A percentile compares a stretch with the other conserved stretches of the same genome.
phyloP scores from a whole-genome alignment of 768 basidiomycete species.

The Ramaria sp. region DNA sequence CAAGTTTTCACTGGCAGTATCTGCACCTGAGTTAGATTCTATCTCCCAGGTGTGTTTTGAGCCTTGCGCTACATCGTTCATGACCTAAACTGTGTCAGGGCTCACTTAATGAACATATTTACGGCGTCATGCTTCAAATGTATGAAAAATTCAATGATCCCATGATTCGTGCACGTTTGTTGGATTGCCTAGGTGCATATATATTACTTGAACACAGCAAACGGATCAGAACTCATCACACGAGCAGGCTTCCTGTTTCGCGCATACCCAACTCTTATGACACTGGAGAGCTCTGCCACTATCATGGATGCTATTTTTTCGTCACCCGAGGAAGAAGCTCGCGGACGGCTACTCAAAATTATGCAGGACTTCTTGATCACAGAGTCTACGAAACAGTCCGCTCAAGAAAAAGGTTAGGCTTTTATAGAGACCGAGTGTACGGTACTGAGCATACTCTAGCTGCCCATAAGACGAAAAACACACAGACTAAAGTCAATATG shows the following conservation, averaged over 20 bases:
- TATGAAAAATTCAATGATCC: constrained; percentile 55
- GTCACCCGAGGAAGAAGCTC: constrained; percentile 59
- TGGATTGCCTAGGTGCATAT: constrained; percentile 74
- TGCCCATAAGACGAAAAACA: constrained; percentile 27
- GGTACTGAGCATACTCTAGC: not conserved
- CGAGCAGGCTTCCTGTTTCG: constrained; percentile 78
- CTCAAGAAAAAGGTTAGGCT: constrained; percentile 51
- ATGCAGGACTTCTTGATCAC: constrained; percentile 87
- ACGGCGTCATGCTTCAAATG: constrained; percentile 55
- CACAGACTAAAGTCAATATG: constrained; percentile 59
- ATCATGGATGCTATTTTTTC: constrained; percentile 89
- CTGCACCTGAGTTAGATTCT: constrained; percentile 43
- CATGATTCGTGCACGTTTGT: constrained; percentile 53
- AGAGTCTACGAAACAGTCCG: constrained; percentile 68
- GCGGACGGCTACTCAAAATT: constrained; percentile 68
- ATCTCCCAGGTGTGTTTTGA: constrained; percentile 38
- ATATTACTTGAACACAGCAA: not conserved
- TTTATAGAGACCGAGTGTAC: not conserved
- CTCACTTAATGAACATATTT: constrained; percentile 78
- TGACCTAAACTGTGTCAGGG: constrained; percentile 27
- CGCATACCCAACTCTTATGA: constrained; percentile 86
- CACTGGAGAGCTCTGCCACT: constrained; percentile 57
- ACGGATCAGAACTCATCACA: constrained; percentile 2
- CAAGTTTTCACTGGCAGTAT: constrained; percentile 24
- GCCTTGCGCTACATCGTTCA: not conserved